Evolutionary conservation across 169 alveolate species (phyloP).

Genomic region (Amoebophrya sp.): DNA sequence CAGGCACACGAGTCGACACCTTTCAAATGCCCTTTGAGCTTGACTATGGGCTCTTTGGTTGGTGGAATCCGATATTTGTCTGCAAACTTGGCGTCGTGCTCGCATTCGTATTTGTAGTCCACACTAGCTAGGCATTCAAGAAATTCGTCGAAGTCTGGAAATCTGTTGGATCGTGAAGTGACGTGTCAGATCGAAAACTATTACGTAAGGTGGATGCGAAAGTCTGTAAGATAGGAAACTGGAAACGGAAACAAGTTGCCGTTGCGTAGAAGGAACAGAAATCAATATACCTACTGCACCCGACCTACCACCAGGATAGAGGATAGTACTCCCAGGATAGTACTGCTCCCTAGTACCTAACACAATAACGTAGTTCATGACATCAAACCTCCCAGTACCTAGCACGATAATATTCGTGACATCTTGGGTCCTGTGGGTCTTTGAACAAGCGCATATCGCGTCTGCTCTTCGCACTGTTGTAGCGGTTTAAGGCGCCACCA

Average conservation of each 20-base stretch:
- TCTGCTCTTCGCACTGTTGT: not conserved
- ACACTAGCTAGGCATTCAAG: not conserved
- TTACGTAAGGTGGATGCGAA: too few relatives aligned
- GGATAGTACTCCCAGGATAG: too few relatives aligned
- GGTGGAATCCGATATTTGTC: not conserved
- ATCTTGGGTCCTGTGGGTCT: not conserved
- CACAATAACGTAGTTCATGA: too few relatives aligned
- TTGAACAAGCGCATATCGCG: constrained; percentile 3
- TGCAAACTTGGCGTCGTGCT: constrained; percentile 7
- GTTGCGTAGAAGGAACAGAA: too few relatives aligned
- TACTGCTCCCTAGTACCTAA: too few relatives aligned
- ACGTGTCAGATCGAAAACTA: too few relatives aligned
- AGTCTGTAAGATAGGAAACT: too few relatives aligned
- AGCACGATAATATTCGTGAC: not conserved
- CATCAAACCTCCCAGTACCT: not conserved
- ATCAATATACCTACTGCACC: too few relatives aligned
- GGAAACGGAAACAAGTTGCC: too few relatives aligned
- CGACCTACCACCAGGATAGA: too few relatives aligned
- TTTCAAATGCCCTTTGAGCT: not conserved
- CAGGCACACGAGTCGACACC: not conserved
- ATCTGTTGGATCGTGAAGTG: too few relatives aligned
- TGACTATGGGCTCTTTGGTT: not conserved
- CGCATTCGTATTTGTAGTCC: constrained; percentile 24
- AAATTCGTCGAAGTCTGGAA: constrained; percentile 12
- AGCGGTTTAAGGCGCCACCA: not conserved